phyloP scores from a whole-genome alignment of 768 basidiomycete genomes.

The Podaxis rugospora region DNA sequence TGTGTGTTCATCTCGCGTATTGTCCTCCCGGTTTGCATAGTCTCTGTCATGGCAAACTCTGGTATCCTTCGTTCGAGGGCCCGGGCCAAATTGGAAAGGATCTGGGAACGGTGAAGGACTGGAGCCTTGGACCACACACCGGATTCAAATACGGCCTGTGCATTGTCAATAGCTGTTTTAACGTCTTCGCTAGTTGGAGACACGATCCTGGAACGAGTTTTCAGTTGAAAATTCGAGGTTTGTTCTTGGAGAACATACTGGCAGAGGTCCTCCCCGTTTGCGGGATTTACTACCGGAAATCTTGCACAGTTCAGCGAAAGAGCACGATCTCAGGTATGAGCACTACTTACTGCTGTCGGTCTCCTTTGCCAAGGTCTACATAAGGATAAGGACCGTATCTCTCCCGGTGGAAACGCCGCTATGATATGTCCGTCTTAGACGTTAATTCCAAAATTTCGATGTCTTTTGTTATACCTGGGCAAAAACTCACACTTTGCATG shows the following conservation, averaged over 20 bases:
- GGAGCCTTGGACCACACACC: conserved; percentile 72
- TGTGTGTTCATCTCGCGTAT: conserved; percentile 83
- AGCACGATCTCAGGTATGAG: background rate
- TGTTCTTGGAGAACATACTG: conserved; percentile 30
- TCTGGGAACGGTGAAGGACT: conserved; percentile 53
- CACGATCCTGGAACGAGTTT: conserved; percentile 39
- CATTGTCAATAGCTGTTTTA: conserved; percentile 42
- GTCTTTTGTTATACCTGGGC: background rate
- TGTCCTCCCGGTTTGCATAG: conserved; percentile 74
- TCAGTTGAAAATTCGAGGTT: background rate
- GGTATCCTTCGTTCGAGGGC: conserved; percentile 53
- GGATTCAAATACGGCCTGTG: conserved; percentile 56
- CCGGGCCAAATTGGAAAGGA: conserved; percentile 62
- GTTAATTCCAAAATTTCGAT: background rate
- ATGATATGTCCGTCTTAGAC: too few relatives aligned
- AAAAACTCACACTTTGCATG: background rate
- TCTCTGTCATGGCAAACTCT: conserved; percentile 62
- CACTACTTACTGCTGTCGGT: conserved; percentile 17
- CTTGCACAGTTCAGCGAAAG: conserved; percentile 16
- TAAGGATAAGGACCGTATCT: conserved; percentile 9
- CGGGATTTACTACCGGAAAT: conserved; percentile 63
- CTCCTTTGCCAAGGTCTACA: conserved; percentile 1
- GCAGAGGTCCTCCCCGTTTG: conserved; percentile 56
- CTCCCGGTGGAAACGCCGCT: conserved; percentile 4
- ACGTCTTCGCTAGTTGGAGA: conserved; percentile 52